Percentiles rank a stretch among this genome's conserved stretches.
These are phyloP conservation scores for Xylaria sp. DNA, from an alignment of 2,329 filamentous ascomycete species.

Conservation along the genomic window DNA sequence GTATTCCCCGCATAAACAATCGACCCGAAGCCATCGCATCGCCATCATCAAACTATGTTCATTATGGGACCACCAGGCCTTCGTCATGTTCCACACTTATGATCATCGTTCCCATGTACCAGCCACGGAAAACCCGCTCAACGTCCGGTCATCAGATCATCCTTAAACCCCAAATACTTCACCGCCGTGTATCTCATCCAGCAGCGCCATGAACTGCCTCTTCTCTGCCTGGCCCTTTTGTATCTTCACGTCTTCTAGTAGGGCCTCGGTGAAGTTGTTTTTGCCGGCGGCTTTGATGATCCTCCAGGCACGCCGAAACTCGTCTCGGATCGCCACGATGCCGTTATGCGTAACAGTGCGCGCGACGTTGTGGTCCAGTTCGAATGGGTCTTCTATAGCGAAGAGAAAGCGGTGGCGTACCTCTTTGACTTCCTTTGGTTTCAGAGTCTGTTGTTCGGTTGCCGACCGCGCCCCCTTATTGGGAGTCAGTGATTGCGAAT, in stretches of 20 bases:
- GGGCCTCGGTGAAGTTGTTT: conserved; percentile 53
- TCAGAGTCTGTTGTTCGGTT: conserved; percentile 41
- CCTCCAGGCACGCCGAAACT: conserved; percentile 83
- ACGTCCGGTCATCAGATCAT: conserved; percentile 2
- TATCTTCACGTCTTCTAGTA: conserved; percentile 63
- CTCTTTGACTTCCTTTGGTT: conserved; percentile 67
- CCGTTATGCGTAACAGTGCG: conserved; percentile 86
- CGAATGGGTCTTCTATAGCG: conserved; percentile 92
- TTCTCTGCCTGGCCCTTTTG: conserved; percentile 51
- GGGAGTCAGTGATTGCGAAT: conserved; percentile 31
- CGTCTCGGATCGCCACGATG: conserved; percentile 83
- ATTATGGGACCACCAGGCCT: not conserved
- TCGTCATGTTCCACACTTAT: not conserved
- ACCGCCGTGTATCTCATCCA: conserved; percentile 56
- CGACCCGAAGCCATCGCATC: not conserved
- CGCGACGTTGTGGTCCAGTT: conserved; percentile 87
- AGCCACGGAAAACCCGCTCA: not conserved
- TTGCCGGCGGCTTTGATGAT: conserved; percentile 70
- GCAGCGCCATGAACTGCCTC: conserved; percentile 51
- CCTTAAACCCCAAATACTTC: conserved; percentile 23
- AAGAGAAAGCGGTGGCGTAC: conserved; percentile 84
- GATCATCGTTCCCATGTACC: too few relatives aligned
- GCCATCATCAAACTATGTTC: conserved; percentile 15
- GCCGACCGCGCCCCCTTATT: conserved; percentile 15
- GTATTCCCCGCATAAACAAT: not conserved